phyloP scores from a whole-genome alignment of 192 early-diverging fungal species.

The Phycomyces nitens region DNA sequence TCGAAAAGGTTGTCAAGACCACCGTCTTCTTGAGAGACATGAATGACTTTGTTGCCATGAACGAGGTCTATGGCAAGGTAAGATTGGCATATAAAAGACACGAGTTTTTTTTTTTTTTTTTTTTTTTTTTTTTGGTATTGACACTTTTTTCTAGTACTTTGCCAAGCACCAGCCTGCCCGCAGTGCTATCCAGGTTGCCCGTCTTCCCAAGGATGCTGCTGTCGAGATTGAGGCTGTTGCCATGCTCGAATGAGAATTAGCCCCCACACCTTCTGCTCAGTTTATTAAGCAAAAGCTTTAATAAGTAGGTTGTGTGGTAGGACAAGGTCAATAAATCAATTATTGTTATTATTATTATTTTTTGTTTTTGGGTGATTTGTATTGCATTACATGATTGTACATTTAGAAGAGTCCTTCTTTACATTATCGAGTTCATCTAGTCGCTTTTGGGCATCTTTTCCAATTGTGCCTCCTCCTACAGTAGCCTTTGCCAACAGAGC shows the following conservation, averaged over 20 bases:
- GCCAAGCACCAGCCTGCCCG: conserved; percentile 64
- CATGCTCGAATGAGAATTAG: conserved; percentile 44
- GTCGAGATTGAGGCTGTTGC: conserved; percentile 95
- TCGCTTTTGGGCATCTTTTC: conserved; percentile 28
- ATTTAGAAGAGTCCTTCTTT: conserved; percentile 11
- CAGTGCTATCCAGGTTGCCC: conserved; percentile 84
- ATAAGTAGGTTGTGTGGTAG: background rate
- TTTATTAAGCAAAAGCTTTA: background rate
- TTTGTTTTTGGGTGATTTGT: too few relatives aligned
- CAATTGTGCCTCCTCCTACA: conserved; percentile 26
- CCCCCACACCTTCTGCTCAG: background rate
- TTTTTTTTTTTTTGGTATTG: background rate
- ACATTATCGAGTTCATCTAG: conserved; percentile 12
- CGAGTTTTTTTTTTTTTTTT: background rate
- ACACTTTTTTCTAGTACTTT: conserved; percentile 44
- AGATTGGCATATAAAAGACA: background rate
- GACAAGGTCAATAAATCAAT: background rate
- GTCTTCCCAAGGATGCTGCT: conserved; percentile 84
- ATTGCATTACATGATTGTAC: conserved; percentile 29
- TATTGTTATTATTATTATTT: too few relatives aligned
- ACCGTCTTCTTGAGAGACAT: conserved; percentile 92
- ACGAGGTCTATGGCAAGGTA: conserved; percentile 82
- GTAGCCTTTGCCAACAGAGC: conserved; percentile 28
- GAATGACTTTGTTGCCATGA: conserved; percentile 89
- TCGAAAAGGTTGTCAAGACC: conserved; percentile 91